phyloP scores from a whole-genome alignment of 2,329 filamentous ascomycete species.

The Trichophyton mentagrophytes region DNA sequence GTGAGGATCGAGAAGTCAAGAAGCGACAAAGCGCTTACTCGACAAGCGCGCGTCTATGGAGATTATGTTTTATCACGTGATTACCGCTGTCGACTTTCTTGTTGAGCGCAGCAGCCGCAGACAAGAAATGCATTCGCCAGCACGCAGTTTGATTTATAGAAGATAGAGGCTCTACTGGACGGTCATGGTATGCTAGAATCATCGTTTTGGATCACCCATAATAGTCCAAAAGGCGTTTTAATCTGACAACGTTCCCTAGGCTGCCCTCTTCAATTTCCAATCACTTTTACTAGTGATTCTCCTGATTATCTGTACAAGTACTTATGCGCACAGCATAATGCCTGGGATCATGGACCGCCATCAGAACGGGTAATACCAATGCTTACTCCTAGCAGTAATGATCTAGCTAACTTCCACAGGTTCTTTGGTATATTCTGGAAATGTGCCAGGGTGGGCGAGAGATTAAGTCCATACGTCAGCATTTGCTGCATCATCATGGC shows the following conservation, averaged over 20 bases:
- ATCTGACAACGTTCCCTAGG: conserved; percentile 39
- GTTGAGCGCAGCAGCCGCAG: neutral
- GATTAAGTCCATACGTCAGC: conserved; percentile 89
- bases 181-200: neutral
- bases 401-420: conserved; percentile 29
- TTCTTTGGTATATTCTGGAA: conserved; percentile 90
- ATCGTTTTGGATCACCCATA: too few relatives aligned
- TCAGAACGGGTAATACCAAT: conserved; percentile 61
- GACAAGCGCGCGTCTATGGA: neutral
- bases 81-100: neutral
- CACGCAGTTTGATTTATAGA: neutral
- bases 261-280: conserved; percentile 98
- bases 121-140: neutral
- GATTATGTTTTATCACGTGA: neutral
- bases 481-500: conserved; percentile 91
- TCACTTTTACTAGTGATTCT: conserved; percentile 88
- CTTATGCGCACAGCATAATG: conserved; percentile 83
- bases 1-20: neutral
- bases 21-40: neutral
- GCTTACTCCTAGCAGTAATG: neutral
- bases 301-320: conserved; percentile 87
- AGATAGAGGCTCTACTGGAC: neutral
- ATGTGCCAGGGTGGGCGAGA: conserved; percentile 79
- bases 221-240: neutral
- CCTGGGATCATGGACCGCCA: conserved; percentile 84